These are phyloP conservation scores for Myxozyma sirexii DNA, from an alignment of 805 yeast species.

Conservation along the genomic window DNA sequence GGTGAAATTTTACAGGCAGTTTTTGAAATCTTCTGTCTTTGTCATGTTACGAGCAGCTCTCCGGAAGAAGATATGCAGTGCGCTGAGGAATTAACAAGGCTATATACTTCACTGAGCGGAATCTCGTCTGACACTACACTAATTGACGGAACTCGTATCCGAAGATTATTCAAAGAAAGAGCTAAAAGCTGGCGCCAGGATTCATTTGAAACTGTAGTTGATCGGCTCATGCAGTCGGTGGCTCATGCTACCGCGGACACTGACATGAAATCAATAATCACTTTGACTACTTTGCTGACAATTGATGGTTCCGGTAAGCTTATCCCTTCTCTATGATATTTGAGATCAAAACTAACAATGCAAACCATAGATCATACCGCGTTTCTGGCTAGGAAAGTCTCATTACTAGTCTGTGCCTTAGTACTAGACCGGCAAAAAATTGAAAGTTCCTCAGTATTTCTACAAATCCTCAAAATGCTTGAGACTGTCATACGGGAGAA, in stretches of 20 bases:
- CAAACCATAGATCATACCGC: background rate
- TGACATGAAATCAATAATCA: background rate
- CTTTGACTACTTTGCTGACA: slow-evolving; percentile 2
- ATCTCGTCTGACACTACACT: background rate
- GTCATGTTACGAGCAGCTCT: background rate
- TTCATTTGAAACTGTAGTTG: background rate
- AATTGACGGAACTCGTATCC: background rate
- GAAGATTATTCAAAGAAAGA: background rate
- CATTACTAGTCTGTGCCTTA: slow-evolving; percentile 7
- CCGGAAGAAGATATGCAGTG: background rate
- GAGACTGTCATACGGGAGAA: slow-evolving; percentile 52
- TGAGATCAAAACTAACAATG: background rate
- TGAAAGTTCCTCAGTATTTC: slow-evolving; percentile 31
- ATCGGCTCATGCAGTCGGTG: background rate
- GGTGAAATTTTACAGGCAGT: slow-evolving; percentile 2
- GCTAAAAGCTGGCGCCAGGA: slow-evolving; percentile 2
- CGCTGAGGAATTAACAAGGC: background rate
- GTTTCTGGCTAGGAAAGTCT: slow-evolving; percentile 2
- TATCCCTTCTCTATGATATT: no score
- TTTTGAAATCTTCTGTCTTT: slow-evolving; percentile 5
- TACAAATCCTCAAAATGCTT: slow-evolving; percentile 42
- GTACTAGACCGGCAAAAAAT: slow-evolving; percentile 37
- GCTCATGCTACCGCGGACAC: background rate
- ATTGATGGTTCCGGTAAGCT: slow-evolving; percentile 3
- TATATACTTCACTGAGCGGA: background rate